Evolutionary conservation across 306 rosid species (phyloP), one percentile per base, ranked within the genome.

Genomic region (Castanea crenata): DNA sequence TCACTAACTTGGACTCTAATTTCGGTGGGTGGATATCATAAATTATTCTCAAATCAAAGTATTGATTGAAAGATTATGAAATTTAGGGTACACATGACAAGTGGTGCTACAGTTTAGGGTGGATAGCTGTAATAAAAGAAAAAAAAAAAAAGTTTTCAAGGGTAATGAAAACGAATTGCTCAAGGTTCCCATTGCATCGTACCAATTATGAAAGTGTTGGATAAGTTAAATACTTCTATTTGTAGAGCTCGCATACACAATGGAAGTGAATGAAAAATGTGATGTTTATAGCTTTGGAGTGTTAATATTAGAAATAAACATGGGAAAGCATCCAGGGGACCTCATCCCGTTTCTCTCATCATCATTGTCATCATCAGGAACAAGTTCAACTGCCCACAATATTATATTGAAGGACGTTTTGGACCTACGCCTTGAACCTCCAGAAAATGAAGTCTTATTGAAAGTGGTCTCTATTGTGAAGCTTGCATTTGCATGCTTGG

Each of bases 311-410:
- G 85, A 81, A 71, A 56, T 72, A 58, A 61, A 71, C 4, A 71
- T 76, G 67, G 85, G 81, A 62, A 76, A 81, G 73, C 85, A 81
- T 71, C 27, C 27, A 0, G 78, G 78, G 18, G 81, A 76, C 8
- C 62, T 82, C 34, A 55, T 82, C 59, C 76, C 70, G 10, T 19
- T 6, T 44, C 71, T 76, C 29, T 34, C 73, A 21, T 44, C n/a
- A 19, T 20, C 85, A 19, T 41, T 0, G 12, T 41, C 12, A 41
- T 6, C 49, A 8, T 41, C 12, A 41, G 1, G 12, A 41, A 41
- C 12, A 41, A 9, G 0, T 41, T 59, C 69, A 25, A 35, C 34
- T 18, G 54, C 74, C 29, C 25, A 52, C 13, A 1, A 13, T 63
- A 10, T 81, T 0, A 41, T 19, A 63, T 76, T 77, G 55, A 72